Base-by-base conservation (phyloP, 768 basidiomycete genomes). In the Lactifluus volemus region DNA sequence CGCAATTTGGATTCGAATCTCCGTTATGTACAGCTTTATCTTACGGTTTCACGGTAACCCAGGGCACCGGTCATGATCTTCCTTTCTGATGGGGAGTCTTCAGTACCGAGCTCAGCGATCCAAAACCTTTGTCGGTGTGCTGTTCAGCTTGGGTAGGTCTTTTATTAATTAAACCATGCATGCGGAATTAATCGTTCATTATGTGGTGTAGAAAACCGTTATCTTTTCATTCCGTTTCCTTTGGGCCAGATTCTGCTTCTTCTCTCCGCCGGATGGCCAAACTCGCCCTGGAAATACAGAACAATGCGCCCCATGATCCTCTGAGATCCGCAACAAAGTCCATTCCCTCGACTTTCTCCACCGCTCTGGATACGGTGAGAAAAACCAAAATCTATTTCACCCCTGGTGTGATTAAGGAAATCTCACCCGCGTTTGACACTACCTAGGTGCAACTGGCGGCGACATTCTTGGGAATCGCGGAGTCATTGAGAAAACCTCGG, bases 161-260 rank as follows among this genome's bases (percentile, higher is more conserved):
- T 7, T 36, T 44, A 11, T 25, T 25, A 25, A 25, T 25, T 25
- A 0, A n/a, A 15, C 52, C 30, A 7, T 29, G 11, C 25, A 25
- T 32, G 0, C 4, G n/a, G 25, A 47, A 2, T 21, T 5, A 61
- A 10, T 48, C 4, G 25, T 5, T 53, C 2, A 58, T 19, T 1
- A 32, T 4, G 6, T 34, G 0, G 5, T 4, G 19, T 51, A 84
- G 84, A 14, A 80, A 80, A 70, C 70, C 81, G 1, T 70, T 83
- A 1, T 82, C 83, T 0, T 81, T 85, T 67, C 84, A 85, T 51
- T 68, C 83, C 0, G 79, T 85, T 19, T 77, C 81, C 0, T 84
- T 85, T 38, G 83, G 83, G 3, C 70, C 72, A 0, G 67, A 72
- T n/a, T 47, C 68, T 50, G 17, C 68, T 60, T 66, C 67, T 44